phyloP scores from a whole-genome alignment of 129 eudicot genomes.

The Artemisia tridentata region DNA sequence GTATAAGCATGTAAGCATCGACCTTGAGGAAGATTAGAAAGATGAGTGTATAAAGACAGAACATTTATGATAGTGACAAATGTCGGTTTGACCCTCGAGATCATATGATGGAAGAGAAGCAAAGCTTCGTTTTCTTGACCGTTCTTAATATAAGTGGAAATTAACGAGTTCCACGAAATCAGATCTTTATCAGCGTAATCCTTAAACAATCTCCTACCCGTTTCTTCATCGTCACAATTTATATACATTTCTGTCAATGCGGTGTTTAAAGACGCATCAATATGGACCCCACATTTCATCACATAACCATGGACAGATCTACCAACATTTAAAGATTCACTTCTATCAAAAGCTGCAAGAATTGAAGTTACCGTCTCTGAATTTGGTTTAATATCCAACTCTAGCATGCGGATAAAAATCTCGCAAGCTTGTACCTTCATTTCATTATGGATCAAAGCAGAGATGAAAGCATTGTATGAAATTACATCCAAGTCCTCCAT shows the following conservation, averaged over 20 bases:
- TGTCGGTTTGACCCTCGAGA: conserved; percentile 42
- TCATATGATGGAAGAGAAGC: conserved; percentile 42
- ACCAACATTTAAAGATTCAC: conserved; percentile 29
- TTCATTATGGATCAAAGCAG: conserved; percentile 33
- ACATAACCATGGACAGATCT: conserved; percentile 49
- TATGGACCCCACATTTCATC: conserved; percentile 39
- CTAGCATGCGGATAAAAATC: conserved; percentile 38
- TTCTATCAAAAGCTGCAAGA: conserved; percentile 28
- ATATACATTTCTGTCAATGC: conserved; percentile 66
- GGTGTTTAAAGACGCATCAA: conserved; percentile 40
- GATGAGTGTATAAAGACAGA: conserved; percentile 44
- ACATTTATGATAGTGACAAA: conserved; percentile 44
- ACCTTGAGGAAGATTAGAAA: conserved; percentile 60
- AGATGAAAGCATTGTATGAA: conserved; percentile 50
- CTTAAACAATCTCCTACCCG: conserved; percentile 41
- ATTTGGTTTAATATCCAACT: conserved; percentile 38
- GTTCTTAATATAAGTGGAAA: conserved; percentile 41
- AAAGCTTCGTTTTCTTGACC: conserved; percentile 40
- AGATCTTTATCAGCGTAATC: conserved; percentile 39
- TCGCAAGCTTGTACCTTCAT: conserved; percentile 38
- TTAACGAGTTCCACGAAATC: conserved; percentile 58
- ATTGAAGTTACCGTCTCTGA: conserved; percentile 46
- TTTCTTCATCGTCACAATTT: conserved; percentile 43
- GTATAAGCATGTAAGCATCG: conserved; percentile 55
- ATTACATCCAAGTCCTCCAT: conserved; percentile 33